These are phyloP conservation scores for Verticillium nubilum DNA, from an alignment of 2,329 filamentous ascomycete species.

Conservation along the genomic window DNA sequence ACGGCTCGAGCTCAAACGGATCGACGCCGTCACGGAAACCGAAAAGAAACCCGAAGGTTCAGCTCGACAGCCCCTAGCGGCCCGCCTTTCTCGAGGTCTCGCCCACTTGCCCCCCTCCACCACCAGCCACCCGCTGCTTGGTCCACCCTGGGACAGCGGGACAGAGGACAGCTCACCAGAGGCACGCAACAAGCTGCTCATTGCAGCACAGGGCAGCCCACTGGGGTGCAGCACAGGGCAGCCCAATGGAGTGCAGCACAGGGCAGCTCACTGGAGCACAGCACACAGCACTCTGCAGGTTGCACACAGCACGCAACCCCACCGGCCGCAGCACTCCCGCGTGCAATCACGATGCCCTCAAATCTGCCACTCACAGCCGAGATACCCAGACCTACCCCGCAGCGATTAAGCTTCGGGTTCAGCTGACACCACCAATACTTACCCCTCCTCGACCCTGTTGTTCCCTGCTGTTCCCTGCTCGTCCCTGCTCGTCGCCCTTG, in stretches of 20 bases:
- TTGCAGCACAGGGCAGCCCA: too few relatives aligned
- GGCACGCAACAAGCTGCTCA: too few relatives aligned
- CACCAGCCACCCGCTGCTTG: not conserved
- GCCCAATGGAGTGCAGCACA: too few relatives aligned
- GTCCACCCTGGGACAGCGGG: not conserved
- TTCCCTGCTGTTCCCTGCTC: not conserved
- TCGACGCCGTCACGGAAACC: not conserved
- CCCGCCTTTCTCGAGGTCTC: not conserved
- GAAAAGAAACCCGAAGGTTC: not conserved
- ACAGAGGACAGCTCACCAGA: too few relatives aligned
- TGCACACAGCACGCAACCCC: not conserved
- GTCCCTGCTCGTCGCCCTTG: not conserved
- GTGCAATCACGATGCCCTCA: not conserved
- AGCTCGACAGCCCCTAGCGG: not conserved
- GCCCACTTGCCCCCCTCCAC: not conserved
- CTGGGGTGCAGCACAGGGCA: too few relatives aligned
- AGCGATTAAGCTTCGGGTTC: not conserved
- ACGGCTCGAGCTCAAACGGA: not conserved
- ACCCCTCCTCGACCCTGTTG: not conserved
- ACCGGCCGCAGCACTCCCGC: not conserved
- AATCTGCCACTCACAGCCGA: not conserved
- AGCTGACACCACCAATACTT: not conserved
- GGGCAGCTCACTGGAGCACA: too few relatives aligned
- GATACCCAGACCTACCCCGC: not conserved
- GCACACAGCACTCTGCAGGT: too few relatives aligned